Evolutionary conservation across 2,329 filamentous ascomycete genomes (phyloP).

Genomic region (Fusarium nurragi): DNA sequence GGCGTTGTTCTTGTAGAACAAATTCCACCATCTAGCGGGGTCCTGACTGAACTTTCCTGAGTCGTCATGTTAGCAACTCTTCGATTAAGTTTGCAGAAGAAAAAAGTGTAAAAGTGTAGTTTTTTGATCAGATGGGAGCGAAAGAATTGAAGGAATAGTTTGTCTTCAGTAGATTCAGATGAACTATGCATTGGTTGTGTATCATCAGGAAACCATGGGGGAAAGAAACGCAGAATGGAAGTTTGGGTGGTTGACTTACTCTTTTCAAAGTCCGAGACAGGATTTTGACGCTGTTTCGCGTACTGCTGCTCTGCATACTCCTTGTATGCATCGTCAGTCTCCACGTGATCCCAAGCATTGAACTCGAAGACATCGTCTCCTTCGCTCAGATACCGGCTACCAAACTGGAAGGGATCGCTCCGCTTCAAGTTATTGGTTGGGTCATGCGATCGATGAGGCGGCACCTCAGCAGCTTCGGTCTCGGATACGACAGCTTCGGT

Average conservation of each 20-base stretch:
- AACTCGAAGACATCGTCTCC: slow-evolving; percentile 94
- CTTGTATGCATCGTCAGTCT: slow-evolving; percentile 88
- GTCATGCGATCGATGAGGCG: slow-evolving; percentile 75
- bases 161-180: slow-evolving; percentile 75
- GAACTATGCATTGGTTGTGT: slow-evolving; percentile 72
- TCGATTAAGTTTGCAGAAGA: slow-evolving; percentile 29
- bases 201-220: slow-evolving; percentile 64
- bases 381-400: slow-evolving; percentile 83
- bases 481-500: slow-evolving; percentile 23
- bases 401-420: slow-evolving; percentile 94
- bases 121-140: slow-evolving; percentile 73
- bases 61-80: slow-evolving; percentile 52
- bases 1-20: slow-evolving; percentile 98
- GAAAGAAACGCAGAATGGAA: slow-evolving; percentile 1
- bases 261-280: slow-evolving; percentile 94
- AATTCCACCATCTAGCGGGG: slow-evolving; percentile 97
- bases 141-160: slow-evolving; percentile 69
- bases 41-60: slow-evolving; percentile 84
- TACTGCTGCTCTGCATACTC: slow-evolving; percentile 88
- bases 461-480: slow-evolving; percentile 47
- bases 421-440: slow-evolving; percentile 81
- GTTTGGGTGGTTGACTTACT: slow-evolving; percentile 58
- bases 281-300: slow-evolving; percentile 82
- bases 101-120: slow-evolving; percentile 21
- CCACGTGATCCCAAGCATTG: slow-evolving; percentile 99